Conservation (phyloP, 2,329 filamentous ascomycete species). For the Diplodia sapinea region DNA sequence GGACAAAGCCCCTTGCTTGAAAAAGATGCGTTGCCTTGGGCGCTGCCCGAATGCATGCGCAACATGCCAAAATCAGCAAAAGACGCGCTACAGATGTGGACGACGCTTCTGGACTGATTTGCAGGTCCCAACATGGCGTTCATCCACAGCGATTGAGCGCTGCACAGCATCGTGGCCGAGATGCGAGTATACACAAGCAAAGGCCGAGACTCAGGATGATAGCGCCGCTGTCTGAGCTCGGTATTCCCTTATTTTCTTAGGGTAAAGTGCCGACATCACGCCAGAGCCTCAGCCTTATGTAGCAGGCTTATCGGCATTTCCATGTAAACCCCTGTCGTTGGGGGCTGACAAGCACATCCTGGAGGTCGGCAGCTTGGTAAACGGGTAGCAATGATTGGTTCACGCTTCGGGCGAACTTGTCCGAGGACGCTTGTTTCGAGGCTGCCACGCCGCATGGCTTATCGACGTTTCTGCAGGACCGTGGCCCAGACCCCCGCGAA, state of each 20-base stretch:
- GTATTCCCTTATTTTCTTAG: conserved; percentile 7
- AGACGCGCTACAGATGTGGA: not conserved
- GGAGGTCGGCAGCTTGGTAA: conserved; percentile 5
- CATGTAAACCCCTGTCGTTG: not conserved
- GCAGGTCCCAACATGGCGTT: not conserved
- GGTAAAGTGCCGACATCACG: conserved; percentile 11
- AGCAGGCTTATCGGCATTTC: conserved; percentile 11
- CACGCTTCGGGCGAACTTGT: not conserved
- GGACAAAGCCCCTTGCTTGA: not conserved
- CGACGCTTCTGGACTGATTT: not conserved
- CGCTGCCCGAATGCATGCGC: not conserved
- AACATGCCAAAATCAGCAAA: conserved; percentile 2
- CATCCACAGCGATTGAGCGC: not conserved
- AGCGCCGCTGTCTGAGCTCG: not conserved
- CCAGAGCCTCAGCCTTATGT: conserved; percentile 20
- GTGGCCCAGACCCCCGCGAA: not conserved
- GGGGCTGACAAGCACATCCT: conserved; percentile 6
- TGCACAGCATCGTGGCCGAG: not conserved
- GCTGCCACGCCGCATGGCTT: conserved; percentile 7
- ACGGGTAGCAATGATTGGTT: not conserved
- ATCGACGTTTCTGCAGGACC: not conserved
- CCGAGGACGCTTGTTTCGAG: not conserved
- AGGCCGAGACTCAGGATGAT: not conserved
- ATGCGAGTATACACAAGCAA: not conserved
- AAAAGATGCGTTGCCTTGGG: not conserved